phyloP scores from a whole-genome alignment of 257 asterid genomes.

The Solanum acaule region DNA sequence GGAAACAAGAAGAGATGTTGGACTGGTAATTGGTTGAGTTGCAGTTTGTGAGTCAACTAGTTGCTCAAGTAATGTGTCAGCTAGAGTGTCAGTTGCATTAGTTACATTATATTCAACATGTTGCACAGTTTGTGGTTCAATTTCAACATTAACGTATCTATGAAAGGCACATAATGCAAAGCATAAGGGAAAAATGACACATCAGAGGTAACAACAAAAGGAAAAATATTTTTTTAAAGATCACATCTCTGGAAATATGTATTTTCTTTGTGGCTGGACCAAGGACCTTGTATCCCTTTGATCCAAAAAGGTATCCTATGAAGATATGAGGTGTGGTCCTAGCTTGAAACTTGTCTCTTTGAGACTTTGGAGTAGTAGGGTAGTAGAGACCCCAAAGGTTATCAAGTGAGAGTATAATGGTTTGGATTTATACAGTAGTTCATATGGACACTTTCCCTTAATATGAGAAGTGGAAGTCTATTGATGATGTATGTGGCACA shows the following conservation, averaged over 20 bases:
- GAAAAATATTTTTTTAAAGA: background rate
- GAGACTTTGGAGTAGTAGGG: background rate
- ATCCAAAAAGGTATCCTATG: background rate
- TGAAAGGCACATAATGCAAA: background rate
- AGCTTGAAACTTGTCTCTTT: background rate
- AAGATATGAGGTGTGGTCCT: background rate
- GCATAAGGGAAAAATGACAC: background rate
- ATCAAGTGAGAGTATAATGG: background rate
- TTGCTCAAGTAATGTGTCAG: background rate
- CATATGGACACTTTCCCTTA: background rate
- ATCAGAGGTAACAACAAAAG: background rate
- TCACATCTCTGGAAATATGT: background rate
- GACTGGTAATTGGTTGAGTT: background rate
- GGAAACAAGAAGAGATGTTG: background rate
- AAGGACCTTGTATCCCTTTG: background rate
- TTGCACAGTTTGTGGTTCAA: background rate
- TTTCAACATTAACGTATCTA: too few species aligned
- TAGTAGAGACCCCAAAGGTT: background rate
- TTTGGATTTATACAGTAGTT: background rate
- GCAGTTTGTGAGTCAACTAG: background rate
- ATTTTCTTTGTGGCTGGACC: background rate
- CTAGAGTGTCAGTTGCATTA: background rate
- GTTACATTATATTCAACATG: too few species aligned
- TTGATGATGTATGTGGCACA: background rate
- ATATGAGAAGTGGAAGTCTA: background rate